Evolutionary conservation across 2,329 filamentous ascomycete genomes (phyloP).

Genomic region (Colletotrichum paranaense): DNA sequence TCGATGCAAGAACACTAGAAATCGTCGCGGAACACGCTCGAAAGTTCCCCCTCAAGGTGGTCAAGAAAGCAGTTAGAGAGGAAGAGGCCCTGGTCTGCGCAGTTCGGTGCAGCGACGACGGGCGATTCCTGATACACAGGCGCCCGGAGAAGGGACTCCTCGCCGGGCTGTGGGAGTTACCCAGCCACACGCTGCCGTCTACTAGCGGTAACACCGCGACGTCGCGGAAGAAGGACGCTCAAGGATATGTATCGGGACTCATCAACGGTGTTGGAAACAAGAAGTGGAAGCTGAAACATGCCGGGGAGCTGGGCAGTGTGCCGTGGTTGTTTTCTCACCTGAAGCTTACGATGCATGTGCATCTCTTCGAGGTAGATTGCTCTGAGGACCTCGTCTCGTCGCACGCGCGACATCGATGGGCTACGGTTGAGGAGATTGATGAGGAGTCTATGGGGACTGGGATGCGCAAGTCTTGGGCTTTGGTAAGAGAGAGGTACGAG

Average conservation of each 20-base stretch:
- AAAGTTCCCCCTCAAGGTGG: constrained; percentile 61
- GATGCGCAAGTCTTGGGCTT: constrained; percentile 67
- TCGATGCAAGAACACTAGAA: constrained; percentile 41
- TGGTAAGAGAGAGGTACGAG: constrained; percentile 46
- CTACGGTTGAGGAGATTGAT: constrained; percentile 53
- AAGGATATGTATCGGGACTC: constrained; percentile 45
- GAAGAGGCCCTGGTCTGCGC: constrained; percentile 66
- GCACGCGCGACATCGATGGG: constrained; percentile 47
- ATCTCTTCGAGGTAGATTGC: constrained; percentile 55
- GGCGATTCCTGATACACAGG: constrained; percentile 59
- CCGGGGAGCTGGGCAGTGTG: constrained; percentile 60
- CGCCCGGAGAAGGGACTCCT: constrained; percentile 66
- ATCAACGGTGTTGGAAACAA: constrained; percentile 30
- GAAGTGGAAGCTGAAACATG: constrained; percentile 42
- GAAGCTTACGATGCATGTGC: constrained; percentile 68
- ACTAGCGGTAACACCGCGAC: constrained; percentile 41
- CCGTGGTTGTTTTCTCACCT: constrained; percentile 70
- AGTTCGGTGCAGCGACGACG: constrained; percentile 54
- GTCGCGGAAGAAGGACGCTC: constrained; percentile 50
- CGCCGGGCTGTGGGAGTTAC: constrained; percentile 68
- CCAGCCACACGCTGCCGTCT: constrained; percentile 53
- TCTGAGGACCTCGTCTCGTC: background rate
- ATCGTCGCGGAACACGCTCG: constrained; percentile 56
- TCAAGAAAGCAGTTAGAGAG: constrained; percentile 63
- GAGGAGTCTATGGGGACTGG: constrained; percentile 67